Evolutionary conservation across 2,329 filamentous ascomycete genomes (phyloP).

Genomic region (Talaromyces funiculosus): DNA sequence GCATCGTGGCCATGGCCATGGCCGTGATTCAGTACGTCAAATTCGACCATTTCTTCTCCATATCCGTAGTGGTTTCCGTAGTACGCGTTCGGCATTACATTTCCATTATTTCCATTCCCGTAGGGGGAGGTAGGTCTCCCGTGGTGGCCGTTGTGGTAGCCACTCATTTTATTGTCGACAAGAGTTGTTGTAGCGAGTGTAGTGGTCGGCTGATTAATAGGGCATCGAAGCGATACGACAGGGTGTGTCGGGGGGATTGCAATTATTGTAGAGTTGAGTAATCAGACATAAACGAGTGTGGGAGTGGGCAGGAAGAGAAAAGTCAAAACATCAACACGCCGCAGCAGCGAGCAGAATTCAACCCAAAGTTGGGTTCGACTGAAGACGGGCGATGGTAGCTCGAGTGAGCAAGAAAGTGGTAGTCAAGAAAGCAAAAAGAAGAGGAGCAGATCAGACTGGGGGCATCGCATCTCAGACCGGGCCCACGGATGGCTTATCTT

Average conservation of each 20-base stretch:
- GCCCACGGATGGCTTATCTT: conserved; percentile 1
- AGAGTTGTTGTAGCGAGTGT: background rate
- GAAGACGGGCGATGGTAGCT: background rate
- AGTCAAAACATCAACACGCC: conserved; percentile 2
- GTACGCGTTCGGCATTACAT: conserved; percentile 1
- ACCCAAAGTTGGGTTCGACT: background rate
- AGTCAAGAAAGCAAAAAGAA: background rate
- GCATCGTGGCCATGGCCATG: conserved; percentile 14
- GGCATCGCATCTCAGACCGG: background rate
- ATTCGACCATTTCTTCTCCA: conserved; percentile 25
- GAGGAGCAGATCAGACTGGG: background rate
- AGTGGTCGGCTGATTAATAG: background rate
- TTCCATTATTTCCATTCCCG: conserved; percentile 4
- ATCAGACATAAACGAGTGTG: conserved; percentile 7
- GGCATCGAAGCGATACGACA: background rate
- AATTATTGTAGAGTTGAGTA: background rate
- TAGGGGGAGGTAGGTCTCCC: background rate
- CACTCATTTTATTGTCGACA: background rate
- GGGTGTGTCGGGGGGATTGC: background rate
- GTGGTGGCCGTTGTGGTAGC: conserved; percentile 4
- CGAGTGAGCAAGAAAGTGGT: background rate
- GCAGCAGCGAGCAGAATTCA: background rate
- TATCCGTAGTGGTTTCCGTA: conserved; percentile 17
- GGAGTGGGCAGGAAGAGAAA: background rate
- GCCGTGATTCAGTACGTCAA: conserved; percentile 16